These are phyloP conservation scores for Ustilago vetiveriae DNA, from an alignment of 1,284 basidiomycete genomes.

Conservation along the genomic window DNA sequence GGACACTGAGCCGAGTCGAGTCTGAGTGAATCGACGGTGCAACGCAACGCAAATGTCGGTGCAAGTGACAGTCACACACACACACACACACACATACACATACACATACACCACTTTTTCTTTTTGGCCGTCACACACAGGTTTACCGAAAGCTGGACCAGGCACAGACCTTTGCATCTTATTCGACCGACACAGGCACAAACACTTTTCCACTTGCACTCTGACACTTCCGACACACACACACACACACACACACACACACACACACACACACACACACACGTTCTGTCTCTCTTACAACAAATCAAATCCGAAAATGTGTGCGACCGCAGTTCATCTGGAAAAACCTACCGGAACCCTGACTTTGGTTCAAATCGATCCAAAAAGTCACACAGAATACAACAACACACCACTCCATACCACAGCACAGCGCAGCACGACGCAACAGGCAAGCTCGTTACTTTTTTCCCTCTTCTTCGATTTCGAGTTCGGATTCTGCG, in stretches of 20 bases:
- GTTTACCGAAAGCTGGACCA: too few relatives aligned
- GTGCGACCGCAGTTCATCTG: background rate
- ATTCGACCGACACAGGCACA: too few relatives aligned
- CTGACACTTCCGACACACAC: conserved; percentile 1
- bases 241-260: conserved; percentile 3
- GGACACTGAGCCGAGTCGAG: too few relatives aligned
- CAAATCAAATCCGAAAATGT: background rate
- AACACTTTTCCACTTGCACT: background rate
- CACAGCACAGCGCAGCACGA: too few relatives aligned
- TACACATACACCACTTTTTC: background rate
- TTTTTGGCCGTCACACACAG: too few relatives aligned
- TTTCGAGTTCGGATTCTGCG: too few relatives aligned
- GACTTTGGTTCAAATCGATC: too few relatives aligned
- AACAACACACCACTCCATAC: background rate
- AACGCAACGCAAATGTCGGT: too few relatives aligned
- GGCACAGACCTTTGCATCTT: background rate
- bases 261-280: conserved; percentile 3
- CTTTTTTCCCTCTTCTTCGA: background rate
- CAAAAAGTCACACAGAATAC: background rate
- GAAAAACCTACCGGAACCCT: background rate
- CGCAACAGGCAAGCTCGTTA: too few relatives aligned
- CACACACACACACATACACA: conserved; percentile 1
- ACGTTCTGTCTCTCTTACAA: background rate
- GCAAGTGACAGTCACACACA: conserved; percentile 1
- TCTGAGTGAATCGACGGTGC: too few relatives aligned